phyloP scores from a whole-genome alignment of 2,329 filamentous ascomycete genomes.

The Aspergillus neoniger region DNA sequence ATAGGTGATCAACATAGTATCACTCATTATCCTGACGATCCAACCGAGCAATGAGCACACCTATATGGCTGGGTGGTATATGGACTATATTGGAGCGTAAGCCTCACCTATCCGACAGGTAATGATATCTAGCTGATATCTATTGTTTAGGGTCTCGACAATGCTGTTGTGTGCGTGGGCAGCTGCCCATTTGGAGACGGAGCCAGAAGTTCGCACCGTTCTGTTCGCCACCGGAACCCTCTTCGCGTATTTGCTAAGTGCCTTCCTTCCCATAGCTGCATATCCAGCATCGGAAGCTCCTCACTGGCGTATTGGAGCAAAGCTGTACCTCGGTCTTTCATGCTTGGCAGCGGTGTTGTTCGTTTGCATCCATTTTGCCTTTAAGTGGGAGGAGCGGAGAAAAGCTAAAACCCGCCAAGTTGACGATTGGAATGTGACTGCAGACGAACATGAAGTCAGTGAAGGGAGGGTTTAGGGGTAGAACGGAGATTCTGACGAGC shows the following conservation, averaged over 20 bases:
- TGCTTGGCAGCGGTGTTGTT: conserved; percentile 6
- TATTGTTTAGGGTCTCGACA: conserved; percentile 1
- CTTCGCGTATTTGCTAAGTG: conserved; percentile 9
- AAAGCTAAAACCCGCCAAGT: background rate
- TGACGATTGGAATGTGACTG: background rate
- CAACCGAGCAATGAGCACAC: conserved; percentile 7
- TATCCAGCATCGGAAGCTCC: conserved; percentile 9
- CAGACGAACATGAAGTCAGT: background rate
- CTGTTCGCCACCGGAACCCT: conserved; percentile 11
- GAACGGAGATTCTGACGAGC: background rate
- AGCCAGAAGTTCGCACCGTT: conserved; percentile 11
- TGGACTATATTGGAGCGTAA: conserved; percentile 12
- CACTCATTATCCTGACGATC: conserved; percentile 5
- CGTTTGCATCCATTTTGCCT: conserved; percentile 1
- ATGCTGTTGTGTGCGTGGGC: conserved; percentile 15
- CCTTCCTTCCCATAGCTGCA: conserved; percentile 11
- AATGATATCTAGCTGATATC: background rate
- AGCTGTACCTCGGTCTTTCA: conserved; percentile 9
- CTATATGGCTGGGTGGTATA: conserved; percentile 14
- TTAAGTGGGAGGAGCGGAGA: background rate
- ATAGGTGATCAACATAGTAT: conserved; percentile 8
- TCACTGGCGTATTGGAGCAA: conserved; percentile 14
- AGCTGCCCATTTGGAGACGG: conserved; percentile 7
- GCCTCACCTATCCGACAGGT: background rate
- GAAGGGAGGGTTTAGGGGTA: background rate